phyloP scores from a whole-genome alignment of 805 yeast species.

The Starmerella apicola region DNA sequence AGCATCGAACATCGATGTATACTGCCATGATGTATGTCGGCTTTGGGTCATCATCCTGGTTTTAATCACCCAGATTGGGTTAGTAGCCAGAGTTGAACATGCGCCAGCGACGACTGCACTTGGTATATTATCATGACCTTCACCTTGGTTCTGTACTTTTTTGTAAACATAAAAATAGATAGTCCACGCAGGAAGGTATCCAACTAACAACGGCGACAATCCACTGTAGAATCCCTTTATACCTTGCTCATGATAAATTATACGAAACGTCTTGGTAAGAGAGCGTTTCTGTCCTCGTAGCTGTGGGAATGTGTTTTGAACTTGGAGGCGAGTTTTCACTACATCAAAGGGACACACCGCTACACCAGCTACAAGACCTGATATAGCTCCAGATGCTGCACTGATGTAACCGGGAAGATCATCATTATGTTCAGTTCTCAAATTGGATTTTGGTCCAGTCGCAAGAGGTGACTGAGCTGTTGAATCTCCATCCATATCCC shows the following conservation, averaged over 20 bases:
- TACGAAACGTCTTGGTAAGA: conserved; percentile 41
- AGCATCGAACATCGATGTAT: conserved; percentile 75
- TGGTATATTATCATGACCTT: conserved; percentile 31
- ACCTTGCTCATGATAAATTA: conserved; percentile 70
- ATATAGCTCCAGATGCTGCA: conserved; percentile 83
- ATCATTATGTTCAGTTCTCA: too few species aligned
- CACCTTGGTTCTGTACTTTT: conserved; percentile 20
- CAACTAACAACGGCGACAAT: conserved; percentile 78
- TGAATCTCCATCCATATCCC: too few species aligned
- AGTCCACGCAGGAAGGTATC: conserved; percentile 97
- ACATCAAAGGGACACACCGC: conserved; percentile 93
- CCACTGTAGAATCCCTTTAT: conserved; percentile 77
- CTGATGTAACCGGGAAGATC: conserved; percentile 33
- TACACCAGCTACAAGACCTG: conserved; percentile 83
- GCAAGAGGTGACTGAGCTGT: too few species aligned
- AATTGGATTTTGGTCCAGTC: too few species aligned
- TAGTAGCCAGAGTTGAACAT: conserved; percentile 68
- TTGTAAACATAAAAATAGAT: conserved; percentile 88
- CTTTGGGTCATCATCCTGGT: conserved; percentile 72
- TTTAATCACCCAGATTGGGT: conserved; percentile 92
- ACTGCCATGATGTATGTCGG: conserved; percentile 32
- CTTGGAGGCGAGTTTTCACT: conserved; percentile 86
- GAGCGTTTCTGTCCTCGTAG: conserved; percentile 13
- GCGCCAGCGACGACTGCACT: conserved; percentile 83
- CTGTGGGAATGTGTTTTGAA: conserved; percentile 26